These are phyloP conservation scores for Primulina eburnea DNA, from an alignment of 257 asterid species.

Conservation along the genomic window DNA sequence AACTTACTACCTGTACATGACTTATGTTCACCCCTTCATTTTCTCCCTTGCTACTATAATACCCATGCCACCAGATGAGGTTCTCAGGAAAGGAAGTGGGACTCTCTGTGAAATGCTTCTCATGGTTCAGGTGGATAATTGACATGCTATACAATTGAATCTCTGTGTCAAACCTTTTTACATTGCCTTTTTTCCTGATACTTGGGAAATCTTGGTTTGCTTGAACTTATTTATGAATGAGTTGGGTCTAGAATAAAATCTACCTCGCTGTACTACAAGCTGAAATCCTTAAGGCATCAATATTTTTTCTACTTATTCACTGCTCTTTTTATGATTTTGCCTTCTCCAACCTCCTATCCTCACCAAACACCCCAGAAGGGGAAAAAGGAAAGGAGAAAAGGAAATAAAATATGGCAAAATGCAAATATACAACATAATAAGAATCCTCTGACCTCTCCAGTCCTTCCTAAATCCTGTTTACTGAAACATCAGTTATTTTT, in stretches of 20 bases:
- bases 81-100: slow-evolving; percentile 97
- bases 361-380: neutral
- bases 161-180: slow-evolving; percentile 13
- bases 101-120: slow-evolving; percentile 99
- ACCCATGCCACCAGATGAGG: slow-evolving; percentile 99
- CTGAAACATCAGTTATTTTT: slow-evolving; percentile 25
- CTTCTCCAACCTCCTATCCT: slow-evolving; percentile 14
- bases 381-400: neutral
- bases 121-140: slow-evolving; percentile 82
- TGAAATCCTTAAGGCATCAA: no score
- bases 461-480: slow-evolving; percentile 16
- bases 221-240: neutral
- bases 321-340: neutral
- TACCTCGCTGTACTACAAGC: neutral
- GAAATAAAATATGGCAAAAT: slow-evolving; percentile 16
- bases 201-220: neutral
- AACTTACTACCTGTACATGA: slow-evolving; percentile 95
- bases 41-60: slow-evolving; percentile 97
- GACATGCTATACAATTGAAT: slow-evolving; percentile 13
- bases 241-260: no score
- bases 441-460: slow-evolving; percentile 17
- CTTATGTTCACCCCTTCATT: slow-evolving; percentile 95
- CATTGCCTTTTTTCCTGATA: slow-evolving; percentile 8
- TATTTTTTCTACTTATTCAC: no score
- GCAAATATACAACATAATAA: slow-evolving; percentile 10